Conservation (phyloP, 345 rosid genomes). For the Lepidium aucheri region DNA sequence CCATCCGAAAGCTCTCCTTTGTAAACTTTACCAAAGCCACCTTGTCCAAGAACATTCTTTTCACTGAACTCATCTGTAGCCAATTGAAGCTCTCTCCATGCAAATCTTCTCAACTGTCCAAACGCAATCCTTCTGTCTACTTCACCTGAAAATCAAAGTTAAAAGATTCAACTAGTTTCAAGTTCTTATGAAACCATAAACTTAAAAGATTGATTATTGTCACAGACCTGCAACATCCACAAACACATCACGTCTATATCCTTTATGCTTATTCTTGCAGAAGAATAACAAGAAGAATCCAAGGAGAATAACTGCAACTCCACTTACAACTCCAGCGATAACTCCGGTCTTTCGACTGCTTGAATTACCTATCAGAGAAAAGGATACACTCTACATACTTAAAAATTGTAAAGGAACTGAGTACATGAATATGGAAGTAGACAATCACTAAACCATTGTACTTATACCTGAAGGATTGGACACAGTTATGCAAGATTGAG, state of each 20-base stretch:
- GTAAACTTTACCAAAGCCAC: constrained; percentile 42
- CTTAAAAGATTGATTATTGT: background rate
- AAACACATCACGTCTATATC: constrained; percentile 63
- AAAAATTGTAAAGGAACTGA: background rate
- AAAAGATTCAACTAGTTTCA: background rate
- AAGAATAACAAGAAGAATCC: constrained; percentile 46
- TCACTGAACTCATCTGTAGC: constrained; percentile 49
- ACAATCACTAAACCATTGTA: background rate
- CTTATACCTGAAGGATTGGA: constrained; percentile 50
- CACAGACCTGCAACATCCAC: constrained; percentile 85
- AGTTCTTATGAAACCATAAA: background rate
- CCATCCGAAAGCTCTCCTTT: constrained; percentile 31
- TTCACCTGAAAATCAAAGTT: constrained; percentile 50
- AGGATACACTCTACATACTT: background rate
- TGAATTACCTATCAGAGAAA: constrained; percentile 43
- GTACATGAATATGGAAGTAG: background rate
- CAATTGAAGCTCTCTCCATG: constrained; percentile 95
- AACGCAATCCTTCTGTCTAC: constrained; percentile 92
- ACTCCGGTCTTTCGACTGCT: constrained; percentile 53
- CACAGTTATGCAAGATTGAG: constrained; percentile 41
- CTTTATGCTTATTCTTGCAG: constrained; percentile 57
- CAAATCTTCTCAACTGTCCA: constrained; percentile 87
- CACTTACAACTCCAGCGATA: constrained; percentile 68
- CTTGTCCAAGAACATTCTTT: constrained; percentile 31
- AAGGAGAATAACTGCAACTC: constrained; percentile 40